Percentiles rank a stretch among this genome's conserved stretches.
These are phyloP conservation scores for Amoebophrya sp. DNA, from an alignment of 169 alveolate species.

Conservation along the genomic window DNA sequence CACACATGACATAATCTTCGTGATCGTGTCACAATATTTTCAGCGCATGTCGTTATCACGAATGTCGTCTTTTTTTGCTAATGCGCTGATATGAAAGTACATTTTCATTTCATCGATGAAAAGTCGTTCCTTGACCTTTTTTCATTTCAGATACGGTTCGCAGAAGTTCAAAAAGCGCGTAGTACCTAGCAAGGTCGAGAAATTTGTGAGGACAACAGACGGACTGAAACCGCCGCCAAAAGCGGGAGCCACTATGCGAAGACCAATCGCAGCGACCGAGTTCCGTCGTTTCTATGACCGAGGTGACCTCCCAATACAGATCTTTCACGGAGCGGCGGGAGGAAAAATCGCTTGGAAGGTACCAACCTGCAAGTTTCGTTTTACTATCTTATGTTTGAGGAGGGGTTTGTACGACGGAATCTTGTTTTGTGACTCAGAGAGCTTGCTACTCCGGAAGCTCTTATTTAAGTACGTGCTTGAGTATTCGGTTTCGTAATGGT, in stretches of 20 bases:
- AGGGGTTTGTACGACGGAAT: neutral
- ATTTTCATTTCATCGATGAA: neutral
- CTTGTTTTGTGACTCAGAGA: neutral
- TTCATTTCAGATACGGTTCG: neutral
- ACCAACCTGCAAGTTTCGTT: neutral
- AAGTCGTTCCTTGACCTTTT: neutral
- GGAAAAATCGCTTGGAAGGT: conserved; percentile 62
- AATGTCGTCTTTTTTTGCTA: neutral
- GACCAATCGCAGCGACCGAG: conserved; percentile 37
- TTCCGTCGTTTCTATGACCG: conserved; percentile 68
- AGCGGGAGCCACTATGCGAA: conserved; percentile 62
- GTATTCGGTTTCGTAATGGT: neutral
- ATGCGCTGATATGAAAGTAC: neutral
- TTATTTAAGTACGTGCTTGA: neutral
- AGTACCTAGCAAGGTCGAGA: neutral
- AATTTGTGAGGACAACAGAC: neutral
- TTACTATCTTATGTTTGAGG: no score
- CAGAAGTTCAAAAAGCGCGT: neutral
- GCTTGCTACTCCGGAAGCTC: neutral
- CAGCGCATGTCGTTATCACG: no score
- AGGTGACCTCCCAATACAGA: conserved; percentile 78
- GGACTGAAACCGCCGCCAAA: neutral
- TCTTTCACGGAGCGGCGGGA: conserved; percentile 57
- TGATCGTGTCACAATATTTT: no score
- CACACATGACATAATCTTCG: no score